Evolutionary conservation across 2,329 filamentous ascomycete genomes (phyloP).

Genomic region (Fusarium penzigii): DNA sequence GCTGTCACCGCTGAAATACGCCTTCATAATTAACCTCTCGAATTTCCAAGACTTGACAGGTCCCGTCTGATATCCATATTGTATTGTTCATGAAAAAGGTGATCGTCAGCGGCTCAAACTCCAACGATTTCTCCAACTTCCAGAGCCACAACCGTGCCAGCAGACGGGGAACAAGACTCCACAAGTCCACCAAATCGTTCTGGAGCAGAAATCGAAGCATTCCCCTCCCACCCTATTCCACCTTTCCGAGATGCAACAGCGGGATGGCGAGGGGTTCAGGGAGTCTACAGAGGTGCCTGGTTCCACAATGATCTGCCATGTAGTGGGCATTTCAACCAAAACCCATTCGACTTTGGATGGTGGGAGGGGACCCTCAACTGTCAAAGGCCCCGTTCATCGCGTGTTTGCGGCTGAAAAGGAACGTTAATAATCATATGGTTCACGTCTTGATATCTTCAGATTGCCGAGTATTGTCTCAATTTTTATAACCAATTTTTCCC

Average conservation of each 20-base stretch:
- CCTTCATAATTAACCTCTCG: too few species aligned
- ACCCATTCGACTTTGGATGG: too few species aligned
- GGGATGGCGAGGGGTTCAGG: slow-evolving; percentile 30
- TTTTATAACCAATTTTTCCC: too few species aligned
- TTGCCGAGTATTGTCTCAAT: too few species aligned
- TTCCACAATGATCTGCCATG: slow-evolving; percentile 31
- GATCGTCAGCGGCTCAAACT: slow-evolving; percentile 29
- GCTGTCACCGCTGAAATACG: too few species aligned
- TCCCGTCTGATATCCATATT: too few species aligned
- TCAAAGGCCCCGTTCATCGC: slow-evolving; percentile 11
- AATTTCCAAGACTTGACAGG: too few species aligned
- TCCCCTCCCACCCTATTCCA: slow-evolving; percentile 24
- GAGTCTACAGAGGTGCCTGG: slow-evolving; percentile 17
- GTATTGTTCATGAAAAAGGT: slow-evolving; percentile 5
- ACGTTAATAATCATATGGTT: too few species aligned
- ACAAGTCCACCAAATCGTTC: slow-evolving; percentile 32
- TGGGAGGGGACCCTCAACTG: too few species aligned
- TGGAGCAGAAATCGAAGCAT: slow-evolving; percentile 33
- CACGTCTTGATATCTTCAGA: too few species aligned
- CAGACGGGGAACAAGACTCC: slow-evolving; percentile 25
- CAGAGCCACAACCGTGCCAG: too few species aligned
- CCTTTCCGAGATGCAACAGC: slow-evolving; percentile 28
- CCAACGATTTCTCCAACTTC: slow-evolving; percentile 27
- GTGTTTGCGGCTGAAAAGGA: too few species aligned
- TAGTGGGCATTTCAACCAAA: slow-evolving; percentile 18